Evolutionary conservation across 2,329 filamentous ascomycete species (phyloP).

Genomic region (Fusarium keratoplasticum): DNA sequence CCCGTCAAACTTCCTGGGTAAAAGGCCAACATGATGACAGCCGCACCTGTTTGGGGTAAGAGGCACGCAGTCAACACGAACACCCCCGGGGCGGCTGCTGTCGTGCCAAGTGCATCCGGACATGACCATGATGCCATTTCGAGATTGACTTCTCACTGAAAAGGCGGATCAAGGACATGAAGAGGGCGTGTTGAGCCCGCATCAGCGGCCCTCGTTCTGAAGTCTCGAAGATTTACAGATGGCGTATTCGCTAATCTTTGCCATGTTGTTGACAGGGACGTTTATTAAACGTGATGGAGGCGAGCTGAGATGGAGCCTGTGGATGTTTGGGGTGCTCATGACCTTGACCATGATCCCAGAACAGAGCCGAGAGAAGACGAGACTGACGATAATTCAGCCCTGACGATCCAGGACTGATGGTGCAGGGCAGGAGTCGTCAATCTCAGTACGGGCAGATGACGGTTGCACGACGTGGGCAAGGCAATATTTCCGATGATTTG

Average conservation of each 20-base stretch:
- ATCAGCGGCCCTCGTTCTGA: not conserved
- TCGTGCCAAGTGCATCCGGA: slow-evolving; percentile 13
- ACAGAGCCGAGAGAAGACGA: slow-evolving; percentile 5
- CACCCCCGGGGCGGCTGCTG: not conserved
- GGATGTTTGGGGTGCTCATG: slow-evolving; percentile 14
- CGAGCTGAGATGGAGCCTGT: slow-evolving; percentile 2
- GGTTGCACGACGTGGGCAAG: not conserved
- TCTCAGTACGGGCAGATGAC: not conserved
- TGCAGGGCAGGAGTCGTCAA: slow-evolving; percentile 1
- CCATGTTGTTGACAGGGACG: not conserved
- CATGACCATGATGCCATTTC: slow-evolving; percentile 11
- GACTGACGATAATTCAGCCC: slow-evolving; percentile 20
- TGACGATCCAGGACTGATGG: slow-evolving; percentile 34
- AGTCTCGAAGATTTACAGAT: not conserved
- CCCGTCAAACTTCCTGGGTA: not conserved
- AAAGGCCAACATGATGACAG: slow-evolving; percentile 1
- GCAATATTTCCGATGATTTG: slow-evolving; percentile 10
- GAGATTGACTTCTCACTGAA: not conserved
- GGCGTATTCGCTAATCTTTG: not conserved
- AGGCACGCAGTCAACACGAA: slow-evolving; percentile 5
- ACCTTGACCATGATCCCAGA: not conserved
- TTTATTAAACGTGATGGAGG: slow-evolving; percentile 2
- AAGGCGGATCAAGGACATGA: not conserved
- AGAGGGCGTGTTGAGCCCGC: not conserved
- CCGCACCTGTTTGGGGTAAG: not conserved